phyloP scores from a whole-genome alignment of 2,329 filamentous ascomycete genomes.

The Trichophyton benhamiae region DNA sequence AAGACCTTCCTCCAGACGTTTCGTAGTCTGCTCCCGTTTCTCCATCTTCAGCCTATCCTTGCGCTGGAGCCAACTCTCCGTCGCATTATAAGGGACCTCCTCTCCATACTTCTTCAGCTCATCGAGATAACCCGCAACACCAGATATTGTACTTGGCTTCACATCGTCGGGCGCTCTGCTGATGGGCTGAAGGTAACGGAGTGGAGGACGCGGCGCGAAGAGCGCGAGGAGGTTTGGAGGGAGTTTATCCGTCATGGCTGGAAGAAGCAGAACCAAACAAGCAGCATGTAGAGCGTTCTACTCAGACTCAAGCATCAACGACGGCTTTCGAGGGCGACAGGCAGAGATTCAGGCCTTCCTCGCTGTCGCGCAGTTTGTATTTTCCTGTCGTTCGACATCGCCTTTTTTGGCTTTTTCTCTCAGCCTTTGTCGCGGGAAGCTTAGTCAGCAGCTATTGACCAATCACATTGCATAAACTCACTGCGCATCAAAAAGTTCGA shows the following conservation, averaged over 20 bases:
- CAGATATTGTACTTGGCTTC: slow-evolving; percentile 58
- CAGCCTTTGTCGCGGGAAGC: neutral
- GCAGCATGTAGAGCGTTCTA: neutral
- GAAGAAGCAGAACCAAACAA: neutral
- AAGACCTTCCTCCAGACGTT: slow-evolving; percentile 51
- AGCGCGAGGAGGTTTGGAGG: slow-evolving; percentile 84
- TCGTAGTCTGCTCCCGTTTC: slow-evolving; percentile 57
- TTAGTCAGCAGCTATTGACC: neutral
- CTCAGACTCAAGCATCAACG: neutral
- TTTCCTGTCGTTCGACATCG: neutral
- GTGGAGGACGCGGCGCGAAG: slow-evolving; percentile 83
- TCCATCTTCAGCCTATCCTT: slow-evolving; percentile 74
- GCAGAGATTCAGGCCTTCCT: neutral
- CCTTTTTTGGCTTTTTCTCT: neutral
- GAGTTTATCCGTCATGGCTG: slow-evolving; percentile 83
- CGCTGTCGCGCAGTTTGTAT: neutral
- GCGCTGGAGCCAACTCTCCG: slow-evolving; percentile 84
- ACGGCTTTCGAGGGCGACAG: too few species aligned
- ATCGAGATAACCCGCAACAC: slow-evolving; percentile 62
- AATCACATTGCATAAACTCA: neutral
- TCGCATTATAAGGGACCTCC: slow-evolving; percentile 62
- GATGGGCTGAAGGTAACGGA: slow-evolving; percentile 74
- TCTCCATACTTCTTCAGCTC: slow-evolving; percentile 66
- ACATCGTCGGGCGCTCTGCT: slow-evolving; percentile 76
- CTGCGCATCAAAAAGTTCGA: neutral